Base-by-base conservation (phyloP, 179 eudicot species). In the Amaranthus tricolor region DNA sequence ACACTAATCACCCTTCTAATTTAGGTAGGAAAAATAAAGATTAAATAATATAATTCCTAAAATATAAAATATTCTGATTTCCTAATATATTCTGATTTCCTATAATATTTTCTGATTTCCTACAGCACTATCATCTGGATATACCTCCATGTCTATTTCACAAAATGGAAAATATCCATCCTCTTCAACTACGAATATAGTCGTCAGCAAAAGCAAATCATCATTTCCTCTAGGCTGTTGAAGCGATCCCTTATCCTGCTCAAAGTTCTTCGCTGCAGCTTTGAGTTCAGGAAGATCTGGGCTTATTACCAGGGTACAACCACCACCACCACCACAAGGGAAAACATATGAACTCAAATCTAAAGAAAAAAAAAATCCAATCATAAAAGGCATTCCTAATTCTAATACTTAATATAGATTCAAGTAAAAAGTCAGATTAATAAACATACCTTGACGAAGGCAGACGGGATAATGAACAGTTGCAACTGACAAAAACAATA, bases 401-500 rank as follows among this genome's bases (percentile, higher is more conserved):
- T 24, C 53, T 31, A 57, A 45, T n/a, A 52, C 8, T 40, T 5
- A 20, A 45, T n/a, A 56, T 40, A 31, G 53, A 21, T 6, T 9
- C 16, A 74, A 0, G 31, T 40, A 10, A 11, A 20, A 71, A 68
- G 47, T 15, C 40, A 44, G 56, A 3, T 16, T 44, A 47, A 58
- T 48, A 49, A 67, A 59, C 77, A 78, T 91, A 96, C 98, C 97
- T 85, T 96, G 99, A 66, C 94, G 94, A 83, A 96, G 88, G 84
- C 99, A 96, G 21, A 90, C 78, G 68, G 93, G 88, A 81, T 93
- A 75, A 75, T 80, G 72, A 84, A 79, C 98, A 96, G 70, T 82
- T 86, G 85, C 99, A 96, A 72, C 84, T 89, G 76, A 93, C 75
- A 77, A 87, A 90, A 16, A 91, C 93, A 57, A 91, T 80, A 83